These are phyloP conservation scores for Dalechampia spathulata DNA, from an alignment of 441 rosid species.

Conservation along the genomic window DNA sequence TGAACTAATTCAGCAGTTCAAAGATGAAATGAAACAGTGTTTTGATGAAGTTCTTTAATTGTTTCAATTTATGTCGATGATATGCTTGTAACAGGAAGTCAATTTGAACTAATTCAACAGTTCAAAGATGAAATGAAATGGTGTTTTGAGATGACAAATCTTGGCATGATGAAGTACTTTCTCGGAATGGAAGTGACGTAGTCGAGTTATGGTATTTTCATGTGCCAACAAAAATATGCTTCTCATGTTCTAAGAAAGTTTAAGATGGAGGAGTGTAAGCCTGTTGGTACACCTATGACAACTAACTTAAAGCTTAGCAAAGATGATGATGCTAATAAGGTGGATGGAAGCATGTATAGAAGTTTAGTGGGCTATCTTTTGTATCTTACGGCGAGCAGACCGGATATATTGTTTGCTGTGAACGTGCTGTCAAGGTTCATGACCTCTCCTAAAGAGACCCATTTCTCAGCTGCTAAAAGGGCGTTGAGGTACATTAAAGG, in stretches of 20 bases:
- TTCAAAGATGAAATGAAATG: not conserved
- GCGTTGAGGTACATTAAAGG: too few species aligned
- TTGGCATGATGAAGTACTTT: not conserved
- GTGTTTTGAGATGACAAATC: not conserved
- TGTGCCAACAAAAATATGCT: not conserved
- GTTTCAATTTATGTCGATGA: too few species aligned
- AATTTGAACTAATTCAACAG: not conserved
- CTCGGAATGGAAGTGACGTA: not conserved
- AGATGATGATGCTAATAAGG: not conserved
- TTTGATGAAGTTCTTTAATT: not conserved
- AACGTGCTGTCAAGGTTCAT: too few species aligned
- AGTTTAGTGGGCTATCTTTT: not conserved
- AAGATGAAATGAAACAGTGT: not conserved
- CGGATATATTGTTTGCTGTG: not conserved
- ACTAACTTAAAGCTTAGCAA: not conserved
- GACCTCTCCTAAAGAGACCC: too few species aligned
- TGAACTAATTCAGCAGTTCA: not conserved
- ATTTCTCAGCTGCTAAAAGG: too few species aligned
- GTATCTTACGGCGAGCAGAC: not conserved
- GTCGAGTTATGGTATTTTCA: not conserved
- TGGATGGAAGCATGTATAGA: too few species aligned
- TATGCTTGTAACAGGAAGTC: too few species aligned
- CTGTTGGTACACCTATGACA: not conserved
- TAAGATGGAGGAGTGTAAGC: too few species aligned
- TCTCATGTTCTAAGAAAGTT: not conserved